phyloP scores from a whole-genome alignment of 2,329 filamentous ascomycete genomes.

The Penicillium sp. region DNA sequence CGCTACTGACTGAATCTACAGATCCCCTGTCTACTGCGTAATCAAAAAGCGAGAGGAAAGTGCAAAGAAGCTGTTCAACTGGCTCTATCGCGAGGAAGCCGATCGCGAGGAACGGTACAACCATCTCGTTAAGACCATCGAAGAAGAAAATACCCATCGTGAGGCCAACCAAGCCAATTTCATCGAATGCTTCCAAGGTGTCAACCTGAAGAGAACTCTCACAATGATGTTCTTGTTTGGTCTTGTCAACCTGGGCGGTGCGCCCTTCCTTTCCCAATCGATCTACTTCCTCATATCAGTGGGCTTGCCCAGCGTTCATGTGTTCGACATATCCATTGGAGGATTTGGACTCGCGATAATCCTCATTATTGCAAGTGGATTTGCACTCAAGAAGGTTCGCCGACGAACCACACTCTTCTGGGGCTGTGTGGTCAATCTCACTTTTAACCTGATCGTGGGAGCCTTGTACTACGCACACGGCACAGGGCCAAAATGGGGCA shows the following conservation, averaged over 20 bases:
- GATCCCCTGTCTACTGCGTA: slow-evolving; percentile 4
- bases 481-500: slow-evolving; percentile 11
- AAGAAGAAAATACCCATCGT: slow-evolving; percentile 11
- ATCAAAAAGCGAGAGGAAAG: slow-evolving; percentile 3
- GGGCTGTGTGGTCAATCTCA: slow-evolving; percentile 9
- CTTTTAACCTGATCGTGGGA: slow-evolving; percentile 14
- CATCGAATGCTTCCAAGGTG: slow-evolving; percentile 14
- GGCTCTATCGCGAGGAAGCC: slow-evolving; percentile 10
- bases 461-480: slow-evolving; percentile 11
- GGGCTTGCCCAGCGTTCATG: slow-evolving; percentile 14
- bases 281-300: slow-evolving; percentile 22
- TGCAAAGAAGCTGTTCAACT: slow-evolving; percentile 10
- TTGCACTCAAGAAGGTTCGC: slow-evolving; percentile 1
- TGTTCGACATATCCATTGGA: slow-evolving; percentile 20
- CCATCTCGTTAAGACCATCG: slow-evolving; percentile 12
- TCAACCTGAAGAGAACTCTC: slow-evolving; percentile 16
- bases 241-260: slow-evolving; percentile 12
- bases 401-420: slow-evolving; percentile 1
- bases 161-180: slow-evolving; percentile 6
- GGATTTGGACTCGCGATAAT: slow-evolving; percentile 16
- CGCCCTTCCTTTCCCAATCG: slow-evolving; percentile 17
- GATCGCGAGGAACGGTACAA: slow-evolving; percentile 10
- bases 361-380: slow-evolving; percentile 9
- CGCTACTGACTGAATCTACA: background rate
- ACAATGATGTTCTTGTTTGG: slow-evolving; percentile 18